Conservation (phyloP, 2,329 filamentous ascomycete genomes). For the Aaosphaeria pasadenensis region DNA sequence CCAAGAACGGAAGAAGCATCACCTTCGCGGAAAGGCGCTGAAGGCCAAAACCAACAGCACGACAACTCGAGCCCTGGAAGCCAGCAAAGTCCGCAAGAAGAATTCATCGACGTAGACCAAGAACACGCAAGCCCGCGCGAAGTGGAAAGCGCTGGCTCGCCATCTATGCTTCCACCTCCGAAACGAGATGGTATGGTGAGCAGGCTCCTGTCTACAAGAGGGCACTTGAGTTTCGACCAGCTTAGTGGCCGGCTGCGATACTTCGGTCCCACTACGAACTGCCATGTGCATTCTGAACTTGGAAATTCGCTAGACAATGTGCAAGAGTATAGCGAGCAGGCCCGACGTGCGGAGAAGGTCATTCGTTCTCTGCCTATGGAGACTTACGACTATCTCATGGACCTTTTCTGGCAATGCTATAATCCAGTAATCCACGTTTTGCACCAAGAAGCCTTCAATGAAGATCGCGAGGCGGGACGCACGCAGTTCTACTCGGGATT, state of each 20-base stretch:
- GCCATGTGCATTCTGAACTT: slow-evolving; percentile 48
- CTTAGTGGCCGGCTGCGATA: slow-evolving; percentile 51
- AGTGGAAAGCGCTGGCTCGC: slow-evolving; percentile 24
- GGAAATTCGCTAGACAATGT: slow-evolving; percentile 34
- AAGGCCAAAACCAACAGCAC: slow-evolving; percentile 12
- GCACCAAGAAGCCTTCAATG: slow-evolving; percentile 50
- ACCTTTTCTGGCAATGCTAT: slow-evolving; percentile 52
- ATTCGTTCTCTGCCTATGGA: slow-evolving; percentile 45
- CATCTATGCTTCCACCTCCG: slow-evolving; percentile 31
- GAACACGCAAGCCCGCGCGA: slow-evolving; percentile 21
- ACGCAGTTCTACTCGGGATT: slow-evolving; percentile 53
- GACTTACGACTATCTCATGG: slow-evolving; percentile 54
- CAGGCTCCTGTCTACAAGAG: slow-evolving; percentile 49
- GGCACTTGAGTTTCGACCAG: slow-evolving; percentile 52
- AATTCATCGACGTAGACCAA: slow-evolving; percentile 24
- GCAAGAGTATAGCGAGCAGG: slow-evolving; percentile 45
- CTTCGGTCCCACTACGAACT: slow-evolving; percentile 55
- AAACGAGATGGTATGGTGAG: slow-evolving; percentile 50
- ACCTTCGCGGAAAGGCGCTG: slow-evolving; percentile 12
- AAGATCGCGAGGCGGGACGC: slow-evolving; percentile 45
- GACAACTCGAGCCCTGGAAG: slow-evolving; percentile 31
- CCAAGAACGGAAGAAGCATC: slow-evolving; percentile 30
- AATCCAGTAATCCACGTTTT: slow-evolving; percentile 51
- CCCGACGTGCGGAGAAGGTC: slow-evolving; percentile 47
- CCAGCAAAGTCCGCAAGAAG: slow-evolving; percentile 26